A percentile compares a stretch with the other conserved stretches of the same genome.
Conservation (phyloP, 1,284 basidiomycete genomes). For the Rhodotorula sp. region DNA sequence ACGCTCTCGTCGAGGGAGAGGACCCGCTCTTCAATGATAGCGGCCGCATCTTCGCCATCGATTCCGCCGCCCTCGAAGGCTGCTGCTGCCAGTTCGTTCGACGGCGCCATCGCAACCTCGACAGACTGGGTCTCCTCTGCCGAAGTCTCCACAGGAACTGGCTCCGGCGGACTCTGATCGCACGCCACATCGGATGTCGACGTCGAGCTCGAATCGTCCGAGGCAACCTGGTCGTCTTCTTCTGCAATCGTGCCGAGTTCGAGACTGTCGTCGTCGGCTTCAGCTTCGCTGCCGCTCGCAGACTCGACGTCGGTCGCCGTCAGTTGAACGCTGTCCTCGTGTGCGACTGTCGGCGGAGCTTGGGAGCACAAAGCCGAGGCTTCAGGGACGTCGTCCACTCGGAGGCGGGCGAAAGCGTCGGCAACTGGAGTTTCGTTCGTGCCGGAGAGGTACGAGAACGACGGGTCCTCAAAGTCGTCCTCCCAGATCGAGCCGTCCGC, state of each 20-base stretch:
- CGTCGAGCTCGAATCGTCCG: neutral
- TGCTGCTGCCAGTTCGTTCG: too few relatives aligned
- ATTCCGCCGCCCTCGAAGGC: too few relatives aligned
- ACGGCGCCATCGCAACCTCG: neutral
- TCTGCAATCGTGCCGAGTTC: slow-evolving; percentile 1
- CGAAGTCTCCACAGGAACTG: too few relatives aligned
- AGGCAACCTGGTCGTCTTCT: neutral
- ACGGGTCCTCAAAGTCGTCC: slow-evolving; percentile 14
- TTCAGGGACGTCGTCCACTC: neutral
- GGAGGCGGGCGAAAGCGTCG: neutral
- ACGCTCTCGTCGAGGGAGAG: too few relatives aligned
- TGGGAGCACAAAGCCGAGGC: neutral
- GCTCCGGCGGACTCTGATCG: neutral
- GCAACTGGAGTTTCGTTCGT: too few relatives aligned
- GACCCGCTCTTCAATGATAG: too few relatives aligned
- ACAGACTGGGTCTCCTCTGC: neutral
- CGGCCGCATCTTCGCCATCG: too few relatives aligned
- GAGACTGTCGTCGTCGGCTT: neutral
- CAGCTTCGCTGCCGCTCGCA: neutral
- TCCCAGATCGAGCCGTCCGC: slow-evolving; percentile 20
- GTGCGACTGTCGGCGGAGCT: neutral
- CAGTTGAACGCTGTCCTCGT: neutral
- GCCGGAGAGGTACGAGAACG: neutral
- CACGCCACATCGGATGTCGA: neutral
- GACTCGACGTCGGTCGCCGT: neutral